Evolutionary conservation across 2,329 filamentous ascomycete species (phyloP).

Genomic region (Ilyonectria robusta): DNA sequence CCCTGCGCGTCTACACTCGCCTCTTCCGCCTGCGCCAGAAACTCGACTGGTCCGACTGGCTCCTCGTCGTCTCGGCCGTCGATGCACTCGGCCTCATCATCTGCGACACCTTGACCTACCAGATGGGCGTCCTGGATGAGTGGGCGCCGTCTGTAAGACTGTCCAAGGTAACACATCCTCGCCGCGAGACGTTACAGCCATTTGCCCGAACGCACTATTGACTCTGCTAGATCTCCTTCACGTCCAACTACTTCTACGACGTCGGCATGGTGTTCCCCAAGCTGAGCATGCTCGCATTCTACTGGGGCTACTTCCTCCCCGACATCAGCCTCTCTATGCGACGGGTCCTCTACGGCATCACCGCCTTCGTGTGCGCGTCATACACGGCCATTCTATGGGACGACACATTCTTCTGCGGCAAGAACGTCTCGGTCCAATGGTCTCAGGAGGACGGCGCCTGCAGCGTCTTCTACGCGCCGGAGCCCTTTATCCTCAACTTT

Average conservation of each 20-base stretch:
- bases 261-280: conserved; percentile 55
- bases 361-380: conserved; percentile 49
- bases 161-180: conserved; percentile 45
- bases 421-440: conserved; percentile 53
- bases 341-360: conserved; percentile 49
- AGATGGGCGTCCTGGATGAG: conserved; percentile 50
- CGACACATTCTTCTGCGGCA: conserved; percentile 54
- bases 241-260: conserved; percentile 56
- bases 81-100: conserved; percentile 52
- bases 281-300: conserved; percentile 54
- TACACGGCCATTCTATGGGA: conserved; percentile 52
- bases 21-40: conserved; percentile 50
- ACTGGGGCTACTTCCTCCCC: conserved; percentile 52
- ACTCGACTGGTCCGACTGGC: conserved; percentile 48
- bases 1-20: conserved; percentile 51
- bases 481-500: conserved; percentile 54
- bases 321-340: conserved; percentile 46
- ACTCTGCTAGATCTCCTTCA: conserved; percentile 49
- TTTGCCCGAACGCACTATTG: neutral
- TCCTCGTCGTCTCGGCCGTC: conserved; percentile 48
- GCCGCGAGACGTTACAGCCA: fast-evolving
- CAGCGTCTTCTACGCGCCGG: conserved; percentile 52
- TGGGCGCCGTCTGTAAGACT: conserved; percentile 49
- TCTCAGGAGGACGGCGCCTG: conserved; percentile 54
- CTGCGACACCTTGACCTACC: conserved; percentile 52